Base-by-base conservation (phyloP, 805 yeast genomes). In the Candida tammaniensis region DNA sequence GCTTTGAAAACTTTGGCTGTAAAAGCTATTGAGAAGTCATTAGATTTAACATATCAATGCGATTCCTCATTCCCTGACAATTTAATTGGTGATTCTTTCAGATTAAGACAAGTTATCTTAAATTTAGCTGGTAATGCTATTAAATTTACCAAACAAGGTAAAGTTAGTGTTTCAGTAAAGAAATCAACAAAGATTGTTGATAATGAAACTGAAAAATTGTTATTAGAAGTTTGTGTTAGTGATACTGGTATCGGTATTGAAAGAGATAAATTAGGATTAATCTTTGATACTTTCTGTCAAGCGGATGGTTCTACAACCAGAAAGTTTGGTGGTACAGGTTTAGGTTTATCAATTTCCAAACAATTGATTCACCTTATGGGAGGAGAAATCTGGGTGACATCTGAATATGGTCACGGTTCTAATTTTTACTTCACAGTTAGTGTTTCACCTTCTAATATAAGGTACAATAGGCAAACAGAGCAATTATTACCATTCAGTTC, bases 231-330 rank as follows among this genome's bases (percentile, higher is more conserved):
- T 51, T 85, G 95, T 61, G 95, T 86, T 7, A 75, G 86, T 47
- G 96, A 86, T 57, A 86, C 95, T 1, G 94, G 95, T 55, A 86
- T 87, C 45, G 96, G 96, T 46, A 86, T 86, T 47, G 86, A 82
- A 50, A 78, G 77, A 52, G 95, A 87, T 51, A 86, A 86, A 53
- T 68, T 86, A 23, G 95, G 86, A 20, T 70, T 87, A 26, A 87
- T 86, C 48, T 86, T 86, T 52, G 95, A 86, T 52, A 86, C 91
- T 3, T 86, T 86, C 64, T 83, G 95, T 47, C 95, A 86, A 57
- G 95, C 95, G 7, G 96, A 86, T 61, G 96, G 96, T 26, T 85
- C 95, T 4, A 86, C 95, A 2, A 86, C 95, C 1, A 75, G 95
- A 55, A 86, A 86, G 58, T 87, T 86, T 55, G 96, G 95, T 49